Evolutionary conservation across 441 rosid genomes (phyloP), one percentile per base, ranked within the genome.

Genomic region (Eruca vesicaria): DNA sequence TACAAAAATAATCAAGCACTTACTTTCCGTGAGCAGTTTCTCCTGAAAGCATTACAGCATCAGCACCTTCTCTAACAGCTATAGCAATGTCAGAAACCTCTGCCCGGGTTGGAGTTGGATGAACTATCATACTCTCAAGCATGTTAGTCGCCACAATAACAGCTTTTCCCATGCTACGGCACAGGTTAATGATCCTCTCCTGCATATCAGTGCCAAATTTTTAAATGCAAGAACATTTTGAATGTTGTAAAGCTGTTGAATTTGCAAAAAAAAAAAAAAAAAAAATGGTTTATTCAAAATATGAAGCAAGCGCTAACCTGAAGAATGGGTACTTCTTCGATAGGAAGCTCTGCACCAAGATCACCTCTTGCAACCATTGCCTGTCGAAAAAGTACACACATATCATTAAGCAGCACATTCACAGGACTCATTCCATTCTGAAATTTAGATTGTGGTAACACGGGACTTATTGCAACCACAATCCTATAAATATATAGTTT

Each of bases 351-450:
- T 62, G 99, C 98, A 77, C 99, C 99, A 73, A 96, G 98, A 86
- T 94, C 99, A 80, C 99, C 99, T 86, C 99, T 88, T 65, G 98
- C 99, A 78, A 94, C 97, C 99, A 94, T 92, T 61, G 97, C 97
- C 98, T 94, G n/a, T 52, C 58, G 19, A 81, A 78, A 4, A 66
- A 69, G 41, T 26, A 66, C 31, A 19, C 23, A 66, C 18, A 67
- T 9, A 14, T 53, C n/a, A 41, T 67, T 15, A 67, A 12, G 12
- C 20, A 75, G 65, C 29, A 53, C 74, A 69, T 31, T 33, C 66
- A 69, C 35, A 61, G 29, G 55, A 32, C 1, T 10, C 73, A 68
- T 18, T 35, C 15, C 8, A 8, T 18, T 50, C 43, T 68, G 0
- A 61, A 55, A 28, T 28, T 0, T 33, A 23, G 18, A 26, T 32